Base-by-base conservation (phyloP, 371 early-diverging fungal genomes). In the Rhizopus stolonifer region DNA sequence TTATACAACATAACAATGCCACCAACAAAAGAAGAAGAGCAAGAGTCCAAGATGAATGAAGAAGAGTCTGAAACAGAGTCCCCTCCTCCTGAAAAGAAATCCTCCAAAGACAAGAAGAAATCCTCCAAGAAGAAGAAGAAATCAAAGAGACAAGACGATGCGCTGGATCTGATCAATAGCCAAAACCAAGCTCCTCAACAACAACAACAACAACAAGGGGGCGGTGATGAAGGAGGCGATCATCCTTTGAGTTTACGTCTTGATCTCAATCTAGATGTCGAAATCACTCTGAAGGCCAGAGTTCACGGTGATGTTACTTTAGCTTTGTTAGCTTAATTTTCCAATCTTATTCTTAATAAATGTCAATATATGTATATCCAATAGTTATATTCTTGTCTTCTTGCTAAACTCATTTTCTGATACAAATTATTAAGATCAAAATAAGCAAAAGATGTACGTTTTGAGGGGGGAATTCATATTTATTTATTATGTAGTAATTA, bases 251-350 rank as follows among this genome's bases (percentile, higher is more conserved):
- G 64, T 45, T 50, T 68, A 17, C 68, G 69, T 42, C 52, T 69
- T 29, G 69, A 69, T 44, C 58, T 69, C 21, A 69, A 69, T 38
- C 36, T 69, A 9, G 69, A 69, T n/a, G 64, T 69, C 18, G 69
- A 69, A 31, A 65, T 69, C 15, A 59, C 61, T 36, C 44, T 69
- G 13, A 61, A 64, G 18, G 69, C 69, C 10, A 46, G 54, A 18
- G 61, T 69, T 3, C 69, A 65, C 53, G 69, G 55, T 22, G 34
- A 49, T 61, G 62, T 66, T 24, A 66, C 66, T 4, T 51, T 66
- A 17, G 66, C 66, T 14, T 38, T 66, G 10, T 33, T 66, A 18
- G 57, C 57, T 52, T 61, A 61, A 60, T 45, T 45, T 45, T 0
- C 29, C 11, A 11, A 29, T 9, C 11, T 29, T 2, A 29, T 6